Percentiles rank a stretch among this genome's conserved stretches.
Evolutionary conservation across 352 stramenopile species (phyloP).

Genomic region (Pythium apleroticum): DNA sequence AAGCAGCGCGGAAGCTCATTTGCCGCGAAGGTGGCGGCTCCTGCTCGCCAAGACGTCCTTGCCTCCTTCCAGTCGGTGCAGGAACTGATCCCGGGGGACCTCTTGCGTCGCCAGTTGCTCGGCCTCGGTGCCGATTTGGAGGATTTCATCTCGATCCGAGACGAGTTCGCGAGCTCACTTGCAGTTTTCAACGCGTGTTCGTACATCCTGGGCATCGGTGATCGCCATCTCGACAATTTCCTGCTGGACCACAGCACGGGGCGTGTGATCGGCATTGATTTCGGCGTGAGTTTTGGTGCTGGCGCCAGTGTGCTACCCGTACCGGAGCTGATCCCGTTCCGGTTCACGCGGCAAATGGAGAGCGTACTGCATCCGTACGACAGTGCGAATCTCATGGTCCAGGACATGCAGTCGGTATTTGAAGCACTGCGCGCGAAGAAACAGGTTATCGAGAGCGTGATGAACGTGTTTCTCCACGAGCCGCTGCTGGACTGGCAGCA

Average conservation of each 20-base stretch:
- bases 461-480: conserved; percentile 92
- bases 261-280: conserved; percentile 89
- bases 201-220: conserved; percentile 90
- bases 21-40: conserved; percentile 65
- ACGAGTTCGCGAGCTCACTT: conserved; percentile 82
- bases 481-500: conserved; percentile 91
- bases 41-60: conserved; percentile 46
- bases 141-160: conserved; percentile 79
- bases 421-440: conserved; percentile 80
- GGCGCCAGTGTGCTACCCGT: conserved; percentile 81
- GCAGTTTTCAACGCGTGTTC: conserved; percentile 85
- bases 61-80: conserved; percentile 59
- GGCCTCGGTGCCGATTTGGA: conserved; percentile 71
- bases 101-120: conserved; percentile 78
- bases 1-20: conserved; percentile 73
- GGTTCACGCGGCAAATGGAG: conserved; percentile 82
- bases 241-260: conserved; percentile 76
- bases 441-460: conserved; percentile 84
- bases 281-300: conserved; percentile 90
- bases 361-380: conserved; percentile 74
- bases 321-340: conserved; percentile 90
- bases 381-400: conserved; percentile 55
- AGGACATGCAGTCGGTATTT: conserved; percentile 86
- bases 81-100: conserved; percentile 64
- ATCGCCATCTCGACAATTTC: conserved; percentile 92